Percentiles rank a stretch among this genome's conserved stretches.
phyloP scores from a whole-genome alignment of 78 protist genomes.

The Protostelium mycophagum region DNA sequence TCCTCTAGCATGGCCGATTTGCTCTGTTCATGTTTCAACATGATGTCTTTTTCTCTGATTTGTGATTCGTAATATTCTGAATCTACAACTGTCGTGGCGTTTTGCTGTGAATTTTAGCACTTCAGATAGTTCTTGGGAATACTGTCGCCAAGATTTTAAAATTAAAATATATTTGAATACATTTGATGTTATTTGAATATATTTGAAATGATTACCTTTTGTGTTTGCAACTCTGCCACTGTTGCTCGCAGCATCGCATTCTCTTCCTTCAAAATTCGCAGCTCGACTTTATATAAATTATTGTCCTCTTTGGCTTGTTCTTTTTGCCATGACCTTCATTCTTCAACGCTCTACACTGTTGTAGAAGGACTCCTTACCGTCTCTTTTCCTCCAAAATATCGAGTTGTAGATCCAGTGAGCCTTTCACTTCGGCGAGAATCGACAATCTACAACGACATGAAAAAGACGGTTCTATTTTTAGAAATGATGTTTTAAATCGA shows the following conservation, averaged over 20 bases:
- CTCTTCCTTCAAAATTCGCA: not conserved
- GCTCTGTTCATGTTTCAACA: not conserved
- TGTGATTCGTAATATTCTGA: not conserved
- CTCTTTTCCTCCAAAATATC: not conserved
- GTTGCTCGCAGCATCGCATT: not conserved
- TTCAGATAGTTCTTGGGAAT: no score
- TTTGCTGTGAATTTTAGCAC: not conserved
- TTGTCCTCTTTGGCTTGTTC: not conserved
- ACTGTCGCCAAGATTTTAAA: no score
- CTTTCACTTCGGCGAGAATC: not conserved
- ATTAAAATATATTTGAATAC: not conserved
- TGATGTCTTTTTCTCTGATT: not conserved
- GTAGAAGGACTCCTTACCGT: not conserved
- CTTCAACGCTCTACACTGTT: not conserved
- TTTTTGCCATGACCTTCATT: not conserved
- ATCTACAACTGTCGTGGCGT: not conserved
- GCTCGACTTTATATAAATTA: no score
- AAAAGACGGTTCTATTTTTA: no score
- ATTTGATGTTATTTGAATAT: not conserved
- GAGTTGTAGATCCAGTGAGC: not conserved
- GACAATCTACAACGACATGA: not conserved
- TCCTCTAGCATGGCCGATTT: not conserved
- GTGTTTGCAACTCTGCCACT: not conserved
- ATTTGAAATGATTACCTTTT: not conserved
- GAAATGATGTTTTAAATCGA: no score